phyloP scores from a whole-genome alignment of 2,329 filamentous ascomycete genomes.

The Colletotrichum plurivorum region DNA sequence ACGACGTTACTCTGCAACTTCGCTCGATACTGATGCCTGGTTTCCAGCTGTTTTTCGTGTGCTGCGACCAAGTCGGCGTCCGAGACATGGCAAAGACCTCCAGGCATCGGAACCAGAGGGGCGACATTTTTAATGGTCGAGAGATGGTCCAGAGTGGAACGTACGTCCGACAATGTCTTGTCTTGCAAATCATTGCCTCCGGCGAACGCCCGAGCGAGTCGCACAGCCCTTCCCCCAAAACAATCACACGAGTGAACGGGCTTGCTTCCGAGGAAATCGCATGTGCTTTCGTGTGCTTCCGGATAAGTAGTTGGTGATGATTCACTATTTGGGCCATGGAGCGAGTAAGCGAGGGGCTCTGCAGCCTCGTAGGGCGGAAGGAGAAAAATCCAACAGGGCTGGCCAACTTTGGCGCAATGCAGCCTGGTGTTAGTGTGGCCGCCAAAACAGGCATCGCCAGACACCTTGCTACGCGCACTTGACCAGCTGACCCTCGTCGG shows the following conservation, averaged over 20 bases:
- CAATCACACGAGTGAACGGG: background rate
- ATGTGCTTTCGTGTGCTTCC: background rate
- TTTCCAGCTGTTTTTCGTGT: background rate
- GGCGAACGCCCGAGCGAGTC: background rate
- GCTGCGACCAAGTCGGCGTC: background rate
- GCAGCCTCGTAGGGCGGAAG: constrained; percentile 24
- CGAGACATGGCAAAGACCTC: background rate
- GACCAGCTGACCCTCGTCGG: background rate
- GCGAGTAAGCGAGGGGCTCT: background rate
- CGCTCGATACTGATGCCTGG: constrained; percentile 1
- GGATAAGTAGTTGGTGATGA: too few species aligned
- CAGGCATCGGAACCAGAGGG: background rate
- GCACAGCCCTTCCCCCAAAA: background rate
- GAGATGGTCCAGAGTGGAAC: background rate
- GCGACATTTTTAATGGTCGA: background rate
- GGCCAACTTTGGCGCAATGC: background rate
- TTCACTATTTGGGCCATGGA: background rate
- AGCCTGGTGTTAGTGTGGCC: background rate
- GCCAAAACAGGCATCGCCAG: constrained; percentile 7
- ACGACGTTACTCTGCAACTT: constrained; percentile 9
- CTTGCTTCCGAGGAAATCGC: background rate
- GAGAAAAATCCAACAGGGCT: background rate
- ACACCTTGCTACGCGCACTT: background rate
- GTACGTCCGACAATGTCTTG: constrained; percentile 10
- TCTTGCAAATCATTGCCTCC: constrained; percentile 1